A percentile compares a stretch with the other conserved stretches of the same genome.
phyloP scores from a whole-genome alignment of 371 early-diverging fungal species.

The Thermomucor indicae-seudaticae region DNA sequence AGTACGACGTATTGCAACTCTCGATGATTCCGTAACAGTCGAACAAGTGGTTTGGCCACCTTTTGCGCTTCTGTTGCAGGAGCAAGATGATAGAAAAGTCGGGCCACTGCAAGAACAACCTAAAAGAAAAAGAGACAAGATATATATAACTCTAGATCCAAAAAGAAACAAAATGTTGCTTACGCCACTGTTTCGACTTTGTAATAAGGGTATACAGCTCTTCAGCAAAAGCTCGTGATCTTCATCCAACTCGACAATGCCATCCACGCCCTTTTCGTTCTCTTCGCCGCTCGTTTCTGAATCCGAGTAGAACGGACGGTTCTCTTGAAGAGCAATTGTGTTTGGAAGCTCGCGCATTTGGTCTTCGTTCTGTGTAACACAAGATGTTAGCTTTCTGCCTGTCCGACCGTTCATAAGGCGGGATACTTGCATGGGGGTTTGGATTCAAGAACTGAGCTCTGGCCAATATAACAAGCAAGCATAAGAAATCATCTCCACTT shows the following conservation, averaged over 20 bases:
- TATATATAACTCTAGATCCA: neutral
- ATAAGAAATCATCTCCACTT: neutral
- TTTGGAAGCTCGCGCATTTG: conserved; percentile 27
- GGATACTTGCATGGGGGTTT: conserved; percentile 34
- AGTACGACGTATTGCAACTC: conserved; percentile 81
- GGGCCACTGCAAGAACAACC: conserved; percentile 79
- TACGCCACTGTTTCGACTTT: conserved; percentile 84
- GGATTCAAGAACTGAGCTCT: conserved; percentile 65
- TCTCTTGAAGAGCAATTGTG: conserved; percentile 8
- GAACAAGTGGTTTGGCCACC: conserved; percentile 72
- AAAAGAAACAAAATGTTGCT: conserved; percentile 1
- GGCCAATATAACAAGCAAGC: neutral
- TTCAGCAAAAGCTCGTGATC: conserved; percentile 76
- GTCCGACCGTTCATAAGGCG: neutral
- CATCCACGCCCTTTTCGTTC: conserved; percentile 24
- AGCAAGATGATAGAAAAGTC: conserved; percentile 71
- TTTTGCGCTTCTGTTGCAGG: conserved; percentile 57
- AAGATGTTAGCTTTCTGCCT: no score
- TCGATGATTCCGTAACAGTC: conserved; percentile 66
- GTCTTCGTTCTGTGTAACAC: conserved; percentile 25
- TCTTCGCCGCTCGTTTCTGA: conserved; percentile 27
- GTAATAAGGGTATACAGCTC: conserved; percentile 73
- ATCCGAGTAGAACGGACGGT: conserved; percentile 38
- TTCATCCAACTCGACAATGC: conserved; percentile 49
- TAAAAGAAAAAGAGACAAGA: conserved; percentile 10